A percentile compares a stretch with the other conserved stretches of the same genome.
These are phyloP conservation scores for Corchorus olitorius DNA, from an alignment of 345 rosid species.

Conservation along the genomic window DNA sequence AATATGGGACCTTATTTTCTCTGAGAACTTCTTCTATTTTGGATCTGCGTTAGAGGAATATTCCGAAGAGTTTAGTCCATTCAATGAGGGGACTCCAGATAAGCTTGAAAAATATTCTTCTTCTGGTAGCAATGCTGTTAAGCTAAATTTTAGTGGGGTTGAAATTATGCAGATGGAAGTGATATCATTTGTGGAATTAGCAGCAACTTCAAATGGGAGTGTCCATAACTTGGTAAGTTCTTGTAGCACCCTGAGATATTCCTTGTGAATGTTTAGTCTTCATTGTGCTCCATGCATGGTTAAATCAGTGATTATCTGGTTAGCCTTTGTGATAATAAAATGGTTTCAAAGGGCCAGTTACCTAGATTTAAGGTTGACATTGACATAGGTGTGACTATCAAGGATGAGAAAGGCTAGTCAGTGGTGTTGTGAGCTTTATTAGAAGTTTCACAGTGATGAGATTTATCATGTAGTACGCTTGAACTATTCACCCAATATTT, in stretches of 20 bases:
- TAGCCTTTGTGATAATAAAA: constrained; percentile 9
- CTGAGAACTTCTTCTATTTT: constrained; percentile 68
- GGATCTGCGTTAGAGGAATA: constrained; percentile 41
- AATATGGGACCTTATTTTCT: constrained; percentile 75
- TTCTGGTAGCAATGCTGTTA: constrained; percentile 24
- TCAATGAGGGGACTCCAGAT: constrained; percentile 23
- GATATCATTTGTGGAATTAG: constrained; percentile 62
- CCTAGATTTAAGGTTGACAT: constrained; percentile 6
- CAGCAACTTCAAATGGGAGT: constrained; percentile 59
- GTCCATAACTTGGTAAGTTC: constrained; percentile 59
- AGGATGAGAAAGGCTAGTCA: background rate
- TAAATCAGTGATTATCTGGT: constrained; percentile 8
- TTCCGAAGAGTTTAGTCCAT: constrained; percentile 31
- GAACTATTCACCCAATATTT: background rate
- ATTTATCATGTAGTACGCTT: background rate
- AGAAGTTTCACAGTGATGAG: background rate
- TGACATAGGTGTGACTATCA: background rate
- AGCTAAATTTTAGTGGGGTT: constrained; percentile 32
- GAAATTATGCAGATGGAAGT: constrained; percentile 60
- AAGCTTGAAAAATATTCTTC: constrained; percentile 31
- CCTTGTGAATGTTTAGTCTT: background rate
- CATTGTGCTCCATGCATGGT: constrained; percentile 7
- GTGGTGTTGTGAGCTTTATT: background rate
- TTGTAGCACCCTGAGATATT: constrained; percentile 4
- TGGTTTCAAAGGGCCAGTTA: background rate